Conservation (phyloP, 1,139 yeast genomes). For the Protomyces inouyei region DNA sequence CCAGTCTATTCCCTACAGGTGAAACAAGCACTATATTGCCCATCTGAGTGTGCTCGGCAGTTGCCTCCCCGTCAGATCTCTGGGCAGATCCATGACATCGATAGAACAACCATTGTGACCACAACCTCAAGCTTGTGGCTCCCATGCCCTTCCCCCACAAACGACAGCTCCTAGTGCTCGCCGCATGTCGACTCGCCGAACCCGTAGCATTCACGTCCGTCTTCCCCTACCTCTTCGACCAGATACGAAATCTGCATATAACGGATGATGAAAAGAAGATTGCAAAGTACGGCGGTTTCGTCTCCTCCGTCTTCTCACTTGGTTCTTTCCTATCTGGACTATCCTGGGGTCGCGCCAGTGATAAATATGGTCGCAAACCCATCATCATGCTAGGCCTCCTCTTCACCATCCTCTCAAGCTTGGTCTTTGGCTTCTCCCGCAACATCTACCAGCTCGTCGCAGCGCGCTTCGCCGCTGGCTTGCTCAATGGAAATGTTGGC, state of each 20-base stretch:
- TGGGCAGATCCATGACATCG: neutral
- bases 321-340: slow-evolving; percentile 54
- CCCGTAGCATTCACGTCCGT: slow-evolving; percentile 22
- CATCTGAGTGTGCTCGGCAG: neutral
- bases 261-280: slow-evolving; percentile 22
- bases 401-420: slow-evolving; percentile 49
- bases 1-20: too few species aligned
- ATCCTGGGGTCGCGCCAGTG: slow-evolving; percentile 57
- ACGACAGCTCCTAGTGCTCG: slow-evolving; percentile 22
- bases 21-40: too few species aligned
- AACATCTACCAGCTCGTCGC: slow-evolving; percentile 50
- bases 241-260: slow-evolving; percentile 16
- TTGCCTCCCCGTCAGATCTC: neutral
- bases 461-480: slow-evolving; percentile 53
- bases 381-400: slow-evolving; percentile 50
- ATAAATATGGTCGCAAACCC: slow-evolving; percentile 55
- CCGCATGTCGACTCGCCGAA: slow-evolving; percentile 23
- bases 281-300: slow-evolving; percentile 28
- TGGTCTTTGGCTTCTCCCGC: slow-evolving; percentile 52
- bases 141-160: slow-evolving; percentile 19
- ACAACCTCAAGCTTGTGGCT: too few species aligned
- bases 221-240: slow-evolving; percentile 21
- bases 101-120: neutral
- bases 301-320: slow-evolving; percentile 30
- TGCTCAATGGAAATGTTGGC: slow-evolving; percentile 58